Evolutionary conservation across 2,329 filamentous ascomycete genomes (phyloP).

Genomic region (Hypoxylon sp.): DNA sequence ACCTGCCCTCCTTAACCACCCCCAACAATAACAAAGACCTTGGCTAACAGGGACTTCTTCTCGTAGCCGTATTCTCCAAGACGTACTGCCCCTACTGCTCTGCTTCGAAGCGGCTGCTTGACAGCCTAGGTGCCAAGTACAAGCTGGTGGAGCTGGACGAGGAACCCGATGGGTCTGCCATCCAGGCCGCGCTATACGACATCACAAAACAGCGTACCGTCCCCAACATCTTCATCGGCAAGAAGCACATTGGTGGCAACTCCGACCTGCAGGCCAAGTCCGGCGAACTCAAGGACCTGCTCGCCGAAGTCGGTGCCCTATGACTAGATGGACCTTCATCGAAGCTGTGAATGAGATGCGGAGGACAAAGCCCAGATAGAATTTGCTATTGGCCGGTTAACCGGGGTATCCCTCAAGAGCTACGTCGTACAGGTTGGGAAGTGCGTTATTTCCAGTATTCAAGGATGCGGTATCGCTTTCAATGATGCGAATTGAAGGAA

Average conservation of each 20-base stretch:
- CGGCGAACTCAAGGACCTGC: conserved; percentile 75
- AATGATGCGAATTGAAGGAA: conserved; percentile 2
- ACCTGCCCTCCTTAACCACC: no score
- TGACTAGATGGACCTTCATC: conserved; percentile 63
- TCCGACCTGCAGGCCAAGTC: conserved; percentile 81
- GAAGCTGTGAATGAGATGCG: conserved; percentile 22
- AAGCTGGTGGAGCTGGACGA: conserved; percentile 87
- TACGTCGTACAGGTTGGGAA: neutral
- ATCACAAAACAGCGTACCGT: conserved; percentile 90
- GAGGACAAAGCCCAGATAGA: neutral
- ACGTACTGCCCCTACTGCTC: conserved; percentile 95
- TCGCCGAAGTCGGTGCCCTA: conserved; percentile 75
- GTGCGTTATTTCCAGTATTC: neutral
- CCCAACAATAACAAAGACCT: neutral
- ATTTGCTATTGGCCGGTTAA: neutral
- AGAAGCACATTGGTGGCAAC: conserved; percentile 97
- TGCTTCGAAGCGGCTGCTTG: conserved; percentile 81
- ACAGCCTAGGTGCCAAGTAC: conserved; percentile 78
- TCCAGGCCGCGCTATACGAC: conserved; percentile 86
- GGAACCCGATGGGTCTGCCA: conserved; percentile 81
- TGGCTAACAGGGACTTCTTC: conserved; percentile 28
- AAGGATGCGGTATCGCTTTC: neutral
- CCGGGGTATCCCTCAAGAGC: neutral
- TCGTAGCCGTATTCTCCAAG: conserved; percentile 92
- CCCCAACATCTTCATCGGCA: conserved; percentile 93